A percentile compares a stretch with the other conserved stretches of the same genome.
Evolutionary conservation across 2,329 filamentous ascomycete genomes (phyloP).

Genomic region (Nothomitra cinnamomea): DNA sequence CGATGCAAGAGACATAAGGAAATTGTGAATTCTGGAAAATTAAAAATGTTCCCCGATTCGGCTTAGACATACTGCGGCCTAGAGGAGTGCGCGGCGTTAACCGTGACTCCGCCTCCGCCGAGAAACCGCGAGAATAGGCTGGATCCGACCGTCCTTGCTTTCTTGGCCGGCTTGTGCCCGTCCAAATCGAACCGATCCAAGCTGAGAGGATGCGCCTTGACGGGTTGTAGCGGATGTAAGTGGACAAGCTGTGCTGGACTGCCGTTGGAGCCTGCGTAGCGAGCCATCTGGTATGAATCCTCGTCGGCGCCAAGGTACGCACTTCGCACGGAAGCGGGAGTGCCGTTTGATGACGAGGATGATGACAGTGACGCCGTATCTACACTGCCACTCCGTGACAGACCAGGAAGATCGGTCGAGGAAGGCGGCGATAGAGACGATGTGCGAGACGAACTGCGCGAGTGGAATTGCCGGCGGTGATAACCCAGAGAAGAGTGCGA

Average conservation of each 20-base stretch:
- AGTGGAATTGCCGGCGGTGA: slow-evolving; percentile 7
- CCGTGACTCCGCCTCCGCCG: neutral
- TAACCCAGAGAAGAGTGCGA: slow-evolving; percentile 1
- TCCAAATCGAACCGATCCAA: neutral
- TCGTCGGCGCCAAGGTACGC: slow-evolving; percentile 17
- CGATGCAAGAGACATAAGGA: neutral
- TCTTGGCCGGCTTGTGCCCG: slow-evolving; percentile 5
- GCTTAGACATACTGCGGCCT: neutral
- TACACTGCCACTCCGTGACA: slow-evolving; percentile 18
- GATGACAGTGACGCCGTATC: slow-evolving; percentile 17
- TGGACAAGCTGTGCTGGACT: slow-evolving; percentile 3
- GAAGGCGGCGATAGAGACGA: slow-evolving; percentile 19
- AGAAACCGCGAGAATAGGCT: slow-evolving; percentile 10
- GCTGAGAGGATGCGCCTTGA: neutral
- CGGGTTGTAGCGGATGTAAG: neutral
- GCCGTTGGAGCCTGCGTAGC: neutral
- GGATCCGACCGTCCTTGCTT: slow-evolving; percentile 1
- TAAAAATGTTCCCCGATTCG: no score
- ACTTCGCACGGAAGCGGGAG: slow-evolving; percentile 19
- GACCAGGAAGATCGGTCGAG: slow-evolving; percentile 19
- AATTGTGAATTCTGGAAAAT: neutral
- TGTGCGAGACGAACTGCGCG: slow-evolving; percentile 11
- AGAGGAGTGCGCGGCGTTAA: neutral
- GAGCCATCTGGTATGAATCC: neutral
- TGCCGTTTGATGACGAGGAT: slow-evolving; percentile 18